Percentiles rank a stretch among this genome's conserved stretches.
phyloP scores from a whole-genome alignment of 148 eudicot genomes.

The Simmondsia chinensis region DNA sequence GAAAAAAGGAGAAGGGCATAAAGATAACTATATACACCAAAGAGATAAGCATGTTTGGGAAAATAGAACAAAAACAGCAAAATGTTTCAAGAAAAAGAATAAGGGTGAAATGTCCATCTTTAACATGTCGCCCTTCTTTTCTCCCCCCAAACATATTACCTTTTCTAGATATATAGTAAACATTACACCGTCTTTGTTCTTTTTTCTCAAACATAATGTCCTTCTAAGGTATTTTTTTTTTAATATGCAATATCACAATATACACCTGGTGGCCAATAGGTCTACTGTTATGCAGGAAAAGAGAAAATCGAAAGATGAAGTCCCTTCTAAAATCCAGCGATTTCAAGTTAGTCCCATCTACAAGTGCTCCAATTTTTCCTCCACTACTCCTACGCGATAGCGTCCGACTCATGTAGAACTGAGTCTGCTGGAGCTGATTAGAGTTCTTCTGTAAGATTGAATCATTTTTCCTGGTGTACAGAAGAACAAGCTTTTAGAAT shows the following conservation, averaged over 20 bases:
- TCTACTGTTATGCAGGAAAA: conserved; percentile 65
- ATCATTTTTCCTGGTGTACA: conserved; percentile 31
- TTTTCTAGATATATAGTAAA: too few relatives aligned
- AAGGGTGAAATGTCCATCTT: too few relatives aligned
- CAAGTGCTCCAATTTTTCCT: conserved; percentile 50
- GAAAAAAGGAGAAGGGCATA: too few relatives aligned
- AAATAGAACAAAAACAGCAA: too few relatives aligned
- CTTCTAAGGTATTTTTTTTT: too few relatives aligned
- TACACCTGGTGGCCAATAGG: conserved; percentile 70
- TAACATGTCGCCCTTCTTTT: too few relatives aligned
- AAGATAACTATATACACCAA: too few relatives aligned
- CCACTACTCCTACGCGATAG: conserved; percentile 51
- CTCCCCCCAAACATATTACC: too few relatives aligned
- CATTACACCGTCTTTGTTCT: too few relatives aligned
- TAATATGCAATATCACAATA: not conserved
- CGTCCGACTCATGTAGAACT: conserved; percentile 24
- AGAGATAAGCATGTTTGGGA: too few relatives aligned
- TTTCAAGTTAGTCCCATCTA: conserved; percentile 54
- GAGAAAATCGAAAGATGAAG: conserved; percentile 51
- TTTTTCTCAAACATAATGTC: too few relatives aligned
- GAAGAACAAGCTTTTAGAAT: not conserved
- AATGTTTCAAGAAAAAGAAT: too few relatives aligned
- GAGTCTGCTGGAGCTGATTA: conserved; percentile 33
- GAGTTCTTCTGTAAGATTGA: conserved; percentile 20
- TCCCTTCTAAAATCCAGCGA: conserved; percentile 54